Percentiles rank a stretch among this genome's conserved stretches.
phyloP scores from a whole-genome alignment of 176 grass and related monocot species.

The Otatea glauca region DNA sequence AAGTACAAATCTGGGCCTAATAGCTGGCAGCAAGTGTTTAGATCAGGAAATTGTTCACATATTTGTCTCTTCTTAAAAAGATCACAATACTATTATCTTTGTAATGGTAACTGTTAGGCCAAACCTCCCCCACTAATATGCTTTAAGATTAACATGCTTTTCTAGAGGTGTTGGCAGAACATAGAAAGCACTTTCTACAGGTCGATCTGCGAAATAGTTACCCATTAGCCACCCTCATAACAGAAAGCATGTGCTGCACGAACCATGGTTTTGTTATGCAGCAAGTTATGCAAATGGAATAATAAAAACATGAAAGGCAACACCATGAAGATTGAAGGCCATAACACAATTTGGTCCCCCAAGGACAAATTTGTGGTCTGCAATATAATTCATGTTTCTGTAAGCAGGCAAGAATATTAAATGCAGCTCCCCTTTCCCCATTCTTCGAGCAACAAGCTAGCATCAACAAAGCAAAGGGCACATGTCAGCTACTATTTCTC shows the following conservation, averaged over 20 bases:
- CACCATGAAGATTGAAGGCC: not conserved
- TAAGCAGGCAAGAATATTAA: not conserved
- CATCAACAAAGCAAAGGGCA: not conserved
- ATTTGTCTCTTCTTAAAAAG: not conserved
- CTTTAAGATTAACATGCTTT: not conserved
- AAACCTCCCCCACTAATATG: not conserved
- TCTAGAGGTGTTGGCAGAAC: not conserved
- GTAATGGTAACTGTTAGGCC: not conserved
- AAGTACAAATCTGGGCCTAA: not conserved
- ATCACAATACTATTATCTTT: not conserved
- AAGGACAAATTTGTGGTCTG: not conserved
- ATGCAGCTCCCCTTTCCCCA: constrained; percentile 8
- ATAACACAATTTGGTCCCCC: not conserved
- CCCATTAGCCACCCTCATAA: constrained; percentile 12
- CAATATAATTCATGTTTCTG: not conserved
- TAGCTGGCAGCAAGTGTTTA: not conserved
- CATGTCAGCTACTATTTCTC: not conserved
- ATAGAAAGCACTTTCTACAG: not conserved
- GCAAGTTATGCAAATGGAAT: not conserved
- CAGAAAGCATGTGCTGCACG: not conserved
- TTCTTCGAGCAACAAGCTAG: constrained; percentile 22
- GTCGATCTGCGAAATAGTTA: not conserved
- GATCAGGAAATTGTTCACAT: not conserved
- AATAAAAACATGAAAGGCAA: not conserved
- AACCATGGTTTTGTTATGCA: not conserved